Percentiles rank a stretch among this genome's conserved stretches.
Evolutionary conservation across 2,329 filamentous ascomycete species (phyloP).

Genomic region (Macrophomina pseudophaseolina): DNA sequence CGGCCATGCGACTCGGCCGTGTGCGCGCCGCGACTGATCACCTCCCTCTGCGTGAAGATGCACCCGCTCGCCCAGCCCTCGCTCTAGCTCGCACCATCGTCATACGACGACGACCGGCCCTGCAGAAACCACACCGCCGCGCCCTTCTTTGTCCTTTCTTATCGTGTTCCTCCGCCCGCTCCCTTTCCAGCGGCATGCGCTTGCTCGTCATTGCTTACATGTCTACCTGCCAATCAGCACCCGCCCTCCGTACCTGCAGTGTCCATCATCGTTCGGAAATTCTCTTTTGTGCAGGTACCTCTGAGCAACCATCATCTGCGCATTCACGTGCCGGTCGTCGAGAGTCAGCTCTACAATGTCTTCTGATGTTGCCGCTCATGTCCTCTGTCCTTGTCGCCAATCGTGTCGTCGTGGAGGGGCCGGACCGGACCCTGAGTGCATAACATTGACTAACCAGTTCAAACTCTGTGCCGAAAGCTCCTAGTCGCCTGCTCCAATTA

Average conservation of each 20-base stretch:
- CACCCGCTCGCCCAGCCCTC: slow-evolving; percentile 7
- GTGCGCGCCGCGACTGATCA: slow-evolving; percentile 9
- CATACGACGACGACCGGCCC: slow-evolving; percentile 4
- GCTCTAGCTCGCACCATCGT: slow-evolving; percentile 8
- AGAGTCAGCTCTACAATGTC: neutral
- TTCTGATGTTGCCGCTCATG: too few species aligned
- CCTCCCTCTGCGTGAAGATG: neutral
- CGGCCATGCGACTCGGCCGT: slow-evolving; percentile 10
- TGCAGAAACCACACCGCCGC: slow-evolving; percentile 7
- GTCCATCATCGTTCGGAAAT: neutral
- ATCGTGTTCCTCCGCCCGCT: slow-evolving; percentile 2
- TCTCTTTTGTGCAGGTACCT: neutral
- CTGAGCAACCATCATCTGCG: neutral
- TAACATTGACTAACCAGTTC: neutral
- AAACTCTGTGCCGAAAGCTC: neutral
- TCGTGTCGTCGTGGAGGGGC: too few species aligned
- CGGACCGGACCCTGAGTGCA: neutral
- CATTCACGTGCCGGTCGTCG: neutral
- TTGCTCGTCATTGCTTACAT: slow-evolving; percentile 14
- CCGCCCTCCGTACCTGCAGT: slow-evolving; percentile 17
- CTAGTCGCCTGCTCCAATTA: neutral
- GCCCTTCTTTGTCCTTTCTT: neutral
- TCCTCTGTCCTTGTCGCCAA: too few species aligned
- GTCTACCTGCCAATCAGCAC: slow-evolving; percentile 1
- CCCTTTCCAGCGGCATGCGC: neutral